These are phyloP conservation scores for Misopates orontium DNA, from an alignment of 257 asterid species.

Conservation along the genomic window DNA sequence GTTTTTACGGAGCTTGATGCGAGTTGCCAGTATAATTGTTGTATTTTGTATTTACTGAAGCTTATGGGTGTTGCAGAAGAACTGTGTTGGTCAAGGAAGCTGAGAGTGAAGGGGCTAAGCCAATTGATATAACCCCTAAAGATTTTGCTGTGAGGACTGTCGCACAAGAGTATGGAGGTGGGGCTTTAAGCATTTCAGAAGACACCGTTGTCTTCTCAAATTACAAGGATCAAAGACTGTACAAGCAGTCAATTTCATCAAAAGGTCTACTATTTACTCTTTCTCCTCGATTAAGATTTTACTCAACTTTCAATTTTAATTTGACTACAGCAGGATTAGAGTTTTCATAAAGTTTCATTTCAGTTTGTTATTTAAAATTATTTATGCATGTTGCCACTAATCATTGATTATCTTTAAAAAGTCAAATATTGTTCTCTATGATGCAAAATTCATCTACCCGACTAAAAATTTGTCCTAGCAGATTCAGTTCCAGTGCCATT, in stretches of 20 bases:
- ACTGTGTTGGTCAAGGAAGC: slow-evolving; percentile 75
- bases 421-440: background rate
- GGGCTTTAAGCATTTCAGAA: slow-evolving; percentile 67
- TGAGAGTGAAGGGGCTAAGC: slow-evolving; percentile 51
- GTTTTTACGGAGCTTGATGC: background rate
- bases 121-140: slow-evolving; percentile 66
- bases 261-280: slow-evolving; percentile 40
- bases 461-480: slow-evolving; percentile 34
- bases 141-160: slow-evolving; percentile 86
- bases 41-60: slow-evolving; percentile 11
- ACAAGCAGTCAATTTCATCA: slow-evolving; percentile 61
- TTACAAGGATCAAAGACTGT: slow-evolving; percentile 89
- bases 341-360: background rate
- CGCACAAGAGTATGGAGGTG: slow-evolving; percentile 95
- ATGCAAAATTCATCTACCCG: no score
- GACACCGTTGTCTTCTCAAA: slow-evolving; percentile 74
- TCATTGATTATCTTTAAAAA: background rate
- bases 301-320: background rate
- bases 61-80: slow-evolving; percentile 56
- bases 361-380: background rate
- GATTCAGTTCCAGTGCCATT: slow-evolving; percentile 80
- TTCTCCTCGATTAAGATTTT: slow-evolving; percentile 18
- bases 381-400: slow-evolving; percentile 8
- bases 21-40: no score
- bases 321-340: background rate